Evolutionary conservation across 371 early-diverging fungal genomes (phyloP).

Genomic region (Mucor mucedo): DNA sequence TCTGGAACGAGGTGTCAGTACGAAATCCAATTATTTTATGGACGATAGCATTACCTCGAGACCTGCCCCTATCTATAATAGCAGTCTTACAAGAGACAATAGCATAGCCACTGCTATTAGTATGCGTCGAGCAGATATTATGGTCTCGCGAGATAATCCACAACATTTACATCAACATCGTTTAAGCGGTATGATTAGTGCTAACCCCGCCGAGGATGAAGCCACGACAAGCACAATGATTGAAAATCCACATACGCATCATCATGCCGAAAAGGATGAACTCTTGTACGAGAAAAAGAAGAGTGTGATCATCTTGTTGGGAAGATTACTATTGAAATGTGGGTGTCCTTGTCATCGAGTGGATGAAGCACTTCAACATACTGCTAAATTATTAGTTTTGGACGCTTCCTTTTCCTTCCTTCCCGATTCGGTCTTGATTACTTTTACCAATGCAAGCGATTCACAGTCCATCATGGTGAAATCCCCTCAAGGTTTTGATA

Average conservation of each 20-base stretch:
- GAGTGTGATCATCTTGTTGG: slow-evolving; percentile 36
- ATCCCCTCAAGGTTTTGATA: slow-evolving; percentile 43
- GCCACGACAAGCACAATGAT: not conserved
- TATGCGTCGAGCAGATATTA: slow-evolving; percentile 32
- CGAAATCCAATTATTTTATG: not conserved
- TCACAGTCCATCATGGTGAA: slow-evolving; percentile 49
- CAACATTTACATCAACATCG: slow-evolving; percentile 29
- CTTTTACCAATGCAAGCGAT: slow-evolving; percentile 24
- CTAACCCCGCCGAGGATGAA: slow-evolving; percentile 3
- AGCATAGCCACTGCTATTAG: slow-evolving; percentile 37
- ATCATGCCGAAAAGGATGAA: slow-evolving; percentile 7
- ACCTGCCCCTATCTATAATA: slow-evolving; percentile 1
- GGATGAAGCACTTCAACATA: slow-evolving; percentile 45
- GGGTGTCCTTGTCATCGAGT: slow-evolving; percentile 54
- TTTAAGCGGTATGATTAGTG: slow-evolving; percentile 4
- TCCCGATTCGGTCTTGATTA: slow-evolving; percentile 47
- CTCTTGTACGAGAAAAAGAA: slow-evolving; percentile 37
- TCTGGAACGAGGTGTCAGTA: slow-evolving; percentile 8
- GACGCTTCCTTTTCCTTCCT: slow-evolving; percentile 45
- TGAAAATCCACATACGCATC: not conserved
- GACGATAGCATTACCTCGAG: not conserved
- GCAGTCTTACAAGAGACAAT: slow-evolving; percentile 16
- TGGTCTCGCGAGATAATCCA: slow-evolving; percentile 33
- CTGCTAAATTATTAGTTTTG: slow-evolving; percentile 28
- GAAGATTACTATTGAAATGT: slow-evolving; percentile 41